Conservation (phyloP, 805 yeast genomes). For the Wickerhamomyces hampshirensis region DNA sequence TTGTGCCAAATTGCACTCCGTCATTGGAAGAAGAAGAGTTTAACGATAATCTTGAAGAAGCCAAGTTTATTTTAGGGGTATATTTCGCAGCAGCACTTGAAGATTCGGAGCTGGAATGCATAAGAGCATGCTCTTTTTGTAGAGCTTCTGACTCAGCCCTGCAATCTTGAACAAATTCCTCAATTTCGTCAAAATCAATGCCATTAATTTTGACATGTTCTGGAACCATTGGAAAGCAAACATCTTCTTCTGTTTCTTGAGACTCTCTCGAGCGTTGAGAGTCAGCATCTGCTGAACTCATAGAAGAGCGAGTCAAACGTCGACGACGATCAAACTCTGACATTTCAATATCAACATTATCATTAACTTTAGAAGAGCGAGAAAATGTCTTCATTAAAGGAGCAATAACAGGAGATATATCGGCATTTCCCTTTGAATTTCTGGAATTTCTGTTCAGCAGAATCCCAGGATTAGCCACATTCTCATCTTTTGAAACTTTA, state of each 20-base stretch:
- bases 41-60: slow-evolving; percentile 5
- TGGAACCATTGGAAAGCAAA: slow-evolving; percentile 88
- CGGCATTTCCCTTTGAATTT: slow-evolving; percentile 18
- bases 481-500: slow-evolving; percentile 28
- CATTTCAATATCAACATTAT: slow-evolving; percentile 30
- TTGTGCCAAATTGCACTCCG: slow-evolving; percentile 38
- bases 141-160: slow-evolving; percentile 41
- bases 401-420: slow-evolving; percentile 18
- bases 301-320: slow-evolving; percentile 29
- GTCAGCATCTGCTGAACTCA: slow-evolving; percentile 56
- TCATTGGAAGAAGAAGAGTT: slow-evolving; percentile 9
- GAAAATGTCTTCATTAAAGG: slow-evolving; percentile 21
- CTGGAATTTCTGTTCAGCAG: slow-evolving; percentile 22
- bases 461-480: slow-evolving; percentile 26
- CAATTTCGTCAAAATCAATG: slow-evolving; percentile 87
- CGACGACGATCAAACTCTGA: slow-evolving; percentile 32
- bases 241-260: slow-evolving; percentile 95
- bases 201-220: slow-evolving; percentile 63
- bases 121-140: slow-evolving; percentile 16
- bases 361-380: slow-evolving; percentile 17
- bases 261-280: slow-evolving; percentile 74
- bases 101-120: slow-evolving; percentile 26
- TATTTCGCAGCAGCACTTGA: slow-evolving; percentile 56
- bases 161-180: slow-evolving; percentile 67
- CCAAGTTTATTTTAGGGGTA: slow-evolving; percentile 38